A percentile compares a stretch with the other conserved stretches of the same genome.
These are phyloP conservation scores for Aegilops tauschii DNA, from an alignment of 176 grass and related monocot genomes.

Conservation along the genomic window DNA sequence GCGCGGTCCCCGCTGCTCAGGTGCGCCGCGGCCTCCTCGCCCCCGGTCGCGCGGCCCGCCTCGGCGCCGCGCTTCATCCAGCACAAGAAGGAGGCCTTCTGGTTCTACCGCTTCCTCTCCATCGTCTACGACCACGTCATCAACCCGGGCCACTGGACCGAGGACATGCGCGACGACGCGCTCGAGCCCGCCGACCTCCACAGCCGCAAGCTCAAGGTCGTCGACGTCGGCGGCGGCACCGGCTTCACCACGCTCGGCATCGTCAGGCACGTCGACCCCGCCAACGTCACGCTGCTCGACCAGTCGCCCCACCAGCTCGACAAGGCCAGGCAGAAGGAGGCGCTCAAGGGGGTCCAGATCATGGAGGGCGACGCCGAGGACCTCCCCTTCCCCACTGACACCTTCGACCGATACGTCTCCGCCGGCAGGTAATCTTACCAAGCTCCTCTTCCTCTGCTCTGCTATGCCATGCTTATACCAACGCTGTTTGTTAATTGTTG, in stretches of 20 bases:
- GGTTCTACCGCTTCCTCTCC: conserved; percentile 97
- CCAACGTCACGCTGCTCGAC: conserved; percentile 91
- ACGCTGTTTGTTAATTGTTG: no score
- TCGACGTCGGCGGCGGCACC: conserved; percentile 83
- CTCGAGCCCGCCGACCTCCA: conserved; percentile 74
- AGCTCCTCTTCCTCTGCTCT: neutral
- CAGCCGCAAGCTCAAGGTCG: conserved; percentile 53
- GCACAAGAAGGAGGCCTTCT: conserved; percentile 99
- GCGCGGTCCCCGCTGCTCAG: neutral
- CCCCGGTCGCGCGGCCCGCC: neutral
- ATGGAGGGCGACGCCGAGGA: conserved; percentile 94
- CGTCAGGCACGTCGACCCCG: conserved; percentile 55
- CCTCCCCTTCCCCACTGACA: conserved; percentile 72
- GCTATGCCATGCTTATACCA: no score
- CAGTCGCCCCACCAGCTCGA: conserved; percentile 93
- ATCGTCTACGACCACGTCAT: conserved; percentile 92
- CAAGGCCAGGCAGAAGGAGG: conserved; percentile 76
- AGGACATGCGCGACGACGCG: conserved; percentile 95
- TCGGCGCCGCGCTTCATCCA: conserved; percentile 85
- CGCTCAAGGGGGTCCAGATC: conserved; percentile 69
- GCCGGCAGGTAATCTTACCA: conserved; percentile 54
- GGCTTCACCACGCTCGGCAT: conserved; percentile 91
- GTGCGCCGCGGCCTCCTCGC: neutral
- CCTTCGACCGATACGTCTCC: conserved; percentile 79
- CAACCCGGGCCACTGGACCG: conserved; percentile 94